These are phyloP conservation scores for Kurtzmaniella quercitrusa DNA, from an alignment of 1,139 yeast species.

Conservation along the genomic window DNA sequence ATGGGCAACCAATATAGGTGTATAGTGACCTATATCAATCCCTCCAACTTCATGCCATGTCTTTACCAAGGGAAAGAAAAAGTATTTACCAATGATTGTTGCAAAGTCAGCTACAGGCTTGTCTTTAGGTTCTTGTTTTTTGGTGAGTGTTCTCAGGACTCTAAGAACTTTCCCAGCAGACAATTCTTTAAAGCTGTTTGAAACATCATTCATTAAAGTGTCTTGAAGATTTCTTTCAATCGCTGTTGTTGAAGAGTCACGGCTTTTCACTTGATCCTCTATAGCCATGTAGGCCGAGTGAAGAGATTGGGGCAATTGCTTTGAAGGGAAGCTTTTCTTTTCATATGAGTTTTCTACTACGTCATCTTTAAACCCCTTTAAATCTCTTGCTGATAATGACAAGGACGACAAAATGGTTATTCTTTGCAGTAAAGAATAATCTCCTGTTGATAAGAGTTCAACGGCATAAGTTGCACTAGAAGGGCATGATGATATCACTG, in stretches of 20 bases:
- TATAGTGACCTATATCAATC: constrained; percentile 50
- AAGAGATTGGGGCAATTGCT: constrained; percentile 41
- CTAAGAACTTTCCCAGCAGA: constrained; percentile 49
- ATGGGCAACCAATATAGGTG: constrained; percentile 53
- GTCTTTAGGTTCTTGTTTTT: constrained; percentile 5
- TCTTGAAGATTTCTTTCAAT: constrained; percentile 21
- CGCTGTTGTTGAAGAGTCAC: constrained; percentile 2
- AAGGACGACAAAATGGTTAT: constrained; percentile 51
- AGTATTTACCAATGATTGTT: constrained; percentile 38
- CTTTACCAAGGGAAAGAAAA: constrained; percentile 54
- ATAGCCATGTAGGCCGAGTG: constrained; percentile 33
- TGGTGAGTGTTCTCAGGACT: constrained; percentile 38
- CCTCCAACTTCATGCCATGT: constrained; percentile 48
- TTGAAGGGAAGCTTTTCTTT: constrained; percentile 31
- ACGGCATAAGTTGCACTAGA: constrained; percentile 33
- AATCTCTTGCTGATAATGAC: constrained; percentile 56
- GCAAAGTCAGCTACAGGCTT: constrained; percentile 33
- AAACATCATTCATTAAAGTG: constrained; percentile 31
- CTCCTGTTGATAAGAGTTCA: constrained; percentile 49
- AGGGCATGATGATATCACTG: constrained; percentile 50
- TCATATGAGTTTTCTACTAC: constrained; percentile 32
- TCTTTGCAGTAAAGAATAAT: constrained; percentile 62
- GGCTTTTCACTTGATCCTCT: constrained; percentile 9
- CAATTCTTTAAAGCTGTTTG: constrained; percentile 37
- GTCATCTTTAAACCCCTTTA: constrained; percentile 54